These are phyloP conservation scores for Polymyxa betae DNA, from an alignment of 208 protist species.

Conservation along the genomic window DNA sequence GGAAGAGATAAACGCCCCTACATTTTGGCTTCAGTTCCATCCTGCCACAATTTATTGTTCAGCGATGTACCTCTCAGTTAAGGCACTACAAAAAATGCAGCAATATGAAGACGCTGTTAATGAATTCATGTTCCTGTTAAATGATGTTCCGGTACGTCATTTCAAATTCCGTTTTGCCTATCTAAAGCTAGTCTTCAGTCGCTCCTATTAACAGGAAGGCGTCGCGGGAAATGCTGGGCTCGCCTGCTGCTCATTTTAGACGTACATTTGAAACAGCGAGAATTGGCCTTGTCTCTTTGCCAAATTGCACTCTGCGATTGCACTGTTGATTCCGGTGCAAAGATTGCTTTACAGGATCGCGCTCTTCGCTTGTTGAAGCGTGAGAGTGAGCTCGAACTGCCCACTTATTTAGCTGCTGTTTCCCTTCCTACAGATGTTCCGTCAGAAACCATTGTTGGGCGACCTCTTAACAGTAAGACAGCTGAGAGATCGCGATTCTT, in stretches of 20 bases:
- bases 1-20: not conserved
- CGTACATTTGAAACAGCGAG: constrained; percentile 10
- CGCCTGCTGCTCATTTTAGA: not conserved
- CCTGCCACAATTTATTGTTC: not conserved
- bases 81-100: constrained; percentile 7
- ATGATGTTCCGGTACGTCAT: constrained; percentile 4
- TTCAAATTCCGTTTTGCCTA: not conserved
- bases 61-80: not conserved
- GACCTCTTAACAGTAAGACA: constrained; percentile 13
- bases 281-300: constrained; percentile 17
- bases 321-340: not conserved
- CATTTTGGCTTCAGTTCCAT: not conserved
- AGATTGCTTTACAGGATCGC: not conserved
- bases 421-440: not conserved
- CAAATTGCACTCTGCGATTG: not conserved
- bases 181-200: not conserved
- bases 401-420: not conserved
- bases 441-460: not conserved
- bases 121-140: constrained; percentile 23
- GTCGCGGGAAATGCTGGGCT: constrained; percentile 23
- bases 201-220: not conserved
- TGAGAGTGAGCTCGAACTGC: not conserved
- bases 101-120: not conserved
- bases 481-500: constrained; percentile 36
- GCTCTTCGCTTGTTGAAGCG: not conserved